Percentiles rank a stretch among this genome's conserved stretches.
These are phyloP conservation scores for Capsicum rhomboideum DNA, from an alignment of 257 asterid species.

Conservation along the genomic window DNA sequence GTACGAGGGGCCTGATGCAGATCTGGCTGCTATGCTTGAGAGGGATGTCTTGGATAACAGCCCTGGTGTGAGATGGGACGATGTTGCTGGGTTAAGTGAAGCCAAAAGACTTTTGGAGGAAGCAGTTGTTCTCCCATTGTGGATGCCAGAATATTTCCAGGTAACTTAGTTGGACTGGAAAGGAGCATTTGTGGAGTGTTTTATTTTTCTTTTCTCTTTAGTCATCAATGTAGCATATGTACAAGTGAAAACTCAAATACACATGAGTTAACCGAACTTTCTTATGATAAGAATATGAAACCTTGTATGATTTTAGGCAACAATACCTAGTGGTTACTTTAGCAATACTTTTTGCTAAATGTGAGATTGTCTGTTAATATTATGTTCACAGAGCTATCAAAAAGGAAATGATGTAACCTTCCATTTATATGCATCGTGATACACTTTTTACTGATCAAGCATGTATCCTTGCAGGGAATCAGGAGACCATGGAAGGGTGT, in stretches of 20 bases:
- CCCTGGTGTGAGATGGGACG: slow-evolving; percentile 99
- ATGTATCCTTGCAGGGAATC: slow-evolving; percentile 62
- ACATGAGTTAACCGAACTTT: background rate
- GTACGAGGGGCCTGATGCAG: slow-evolving; percentile 96
- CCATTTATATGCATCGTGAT: background rate
- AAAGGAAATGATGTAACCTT: background rate
- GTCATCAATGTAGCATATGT: background rate
- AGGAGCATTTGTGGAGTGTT: background rate
- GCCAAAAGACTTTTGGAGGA: slow-evolving; percentile 97
- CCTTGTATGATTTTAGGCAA: background rate
- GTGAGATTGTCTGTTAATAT: background rate
- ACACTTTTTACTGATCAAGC: background rate
- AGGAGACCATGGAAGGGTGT: slow-evolving; percentile 99
- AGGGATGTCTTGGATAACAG: slow-evolving; percentile 89
- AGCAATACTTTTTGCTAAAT: background rate
- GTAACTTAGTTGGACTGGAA: slow-evolving; percentile 26
- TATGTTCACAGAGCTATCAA: background rate
- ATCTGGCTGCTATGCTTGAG: slow-evolving; percentile 99
- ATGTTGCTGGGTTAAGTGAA: slow-evolving; percentile 94
- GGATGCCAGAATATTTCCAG: slow-evolving; percentile 99
- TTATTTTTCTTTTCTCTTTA: background rate
- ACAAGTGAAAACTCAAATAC: background rate
- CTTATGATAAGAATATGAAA: background rate
- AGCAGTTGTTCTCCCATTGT: slow-evolving; percentile 98
- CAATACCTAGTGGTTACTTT: background rate